Percentiles rank a stretch among this genome's conserved stretches.
These are phyloP conservation scores for Penstemon newberryi DNA, from an alignment of 257 asterid genomes.

Conservation along the genomic window DNA sequence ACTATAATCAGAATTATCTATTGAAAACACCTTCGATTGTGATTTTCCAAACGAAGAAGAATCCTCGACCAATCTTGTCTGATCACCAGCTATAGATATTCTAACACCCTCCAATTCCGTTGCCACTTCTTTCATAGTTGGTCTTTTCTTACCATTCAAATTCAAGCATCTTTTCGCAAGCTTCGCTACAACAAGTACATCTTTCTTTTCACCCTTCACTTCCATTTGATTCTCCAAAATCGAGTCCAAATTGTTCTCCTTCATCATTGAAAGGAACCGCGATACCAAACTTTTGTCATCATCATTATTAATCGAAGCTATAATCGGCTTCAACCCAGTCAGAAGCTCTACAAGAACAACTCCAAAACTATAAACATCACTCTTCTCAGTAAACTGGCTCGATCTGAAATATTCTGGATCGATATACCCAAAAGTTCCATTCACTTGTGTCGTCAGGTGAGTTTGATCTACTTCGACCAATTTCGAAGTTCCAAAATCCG, in stretches of 20 bases:
- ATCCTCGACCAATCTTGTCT: neutral
- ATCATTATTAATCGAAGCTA: constrained; percentile 8
- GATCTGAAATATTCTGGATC: constrained; percentile 31
- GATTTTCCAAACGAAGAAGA: neutral
- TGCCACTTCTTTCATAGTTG: constrained; percentile 33
- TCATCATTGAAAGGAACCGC: constrained; percentile 21
- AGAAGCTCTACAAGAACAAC: constrained; percentile 34
- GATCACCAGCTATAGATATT: constrained; percentile 11
- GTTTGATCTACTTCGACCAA: constrained; percentile 26
- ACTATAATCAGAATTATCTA: constrained; percentile 14
- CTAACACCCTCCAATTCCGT: constrained; percentile 31
- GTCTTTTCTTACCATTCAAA: constrained; percentile 33
- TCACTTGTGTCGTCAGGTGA: constrained; percentile 29
- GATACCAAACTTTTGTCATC: constrained; percentile 23
- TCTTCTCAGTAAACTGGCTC: constrained; percentile 29
- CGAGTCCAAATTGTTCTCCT: constrained; percentile 20
- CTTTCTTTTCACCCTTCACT: constrained; percentile 6
- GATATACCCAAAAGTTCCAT: constrained; percentile 32
- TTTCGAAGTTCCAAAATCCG: constrained; percentile 28
- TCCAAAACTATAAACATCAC: constrained; percentile 34
- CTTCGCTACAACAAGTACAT: constrained; percentile 16
- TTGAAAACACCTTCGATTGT: neutral
- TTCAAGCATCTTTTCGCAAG: constrained; percentile 31
- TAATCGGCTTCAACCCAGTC: constrained; percentile 22
- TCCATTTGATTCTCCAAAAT: constrained; percentile 26